Conservation (phyloP, 2,329 filamentous ascomycete species). For the Chaetomiaceae sp. region DNA sequence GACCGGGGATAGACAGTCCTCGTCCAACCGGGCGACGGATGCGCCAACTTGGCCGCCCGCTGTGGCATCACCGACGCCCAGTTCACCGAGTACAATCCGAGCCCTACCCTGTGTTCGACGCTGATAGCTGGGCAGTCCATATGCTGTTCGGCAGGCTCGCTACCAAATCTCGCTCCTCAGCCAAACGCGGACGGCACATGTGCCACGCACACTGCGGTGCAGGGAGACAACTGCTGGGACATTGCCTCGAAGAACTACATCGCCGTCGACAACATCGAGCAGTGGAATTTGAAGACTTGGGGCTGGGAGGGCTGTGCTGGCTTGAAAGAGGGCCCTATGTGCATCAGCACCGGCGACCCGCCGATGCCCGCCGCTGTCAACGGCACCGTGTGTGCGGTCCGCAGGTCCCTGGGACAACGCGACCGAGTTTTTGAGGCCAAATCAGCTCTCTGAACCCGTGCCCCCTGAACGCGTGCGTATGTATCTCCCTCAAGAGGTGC, state of each 20-base stretch:
- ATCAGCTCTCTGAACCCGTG: slow-evolving; percentile 43
- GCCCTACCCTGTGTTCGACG: slow-evolving; percentile 19
- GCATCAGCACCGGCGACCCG: slow-evolving; percentile 35
- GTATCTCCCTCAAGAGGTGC: not conserved
- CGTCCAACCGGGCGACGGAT: slow-evolving; percentile 17
- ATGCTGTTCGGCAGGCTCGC: slow-evolving; percentile 31
- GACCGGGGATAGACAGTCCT: too few relatives aligned
- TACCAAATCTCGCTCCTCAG: slow-evolving; percentile 32
- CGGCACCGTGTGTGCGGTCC: slow-evolving; percentile 37
- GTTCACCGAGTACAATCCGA: slow-evolving; percentile 22
- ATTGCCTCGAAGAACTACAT: slow-evolving; percentile 35
- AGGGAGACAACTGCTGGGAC: slow-evolving; percentile 32
- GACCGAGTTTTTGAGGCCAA: slow-evolving; percentile 12
- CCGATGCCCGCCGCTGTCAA: slow-evolving; percentile 35
- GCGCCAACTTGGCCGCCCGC: slow-evolving; percentile 9
- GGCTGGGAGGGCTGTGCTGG: slow-evolving; percentile 33
- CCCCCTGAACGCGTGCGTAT: slow-evolving; percentile 37
- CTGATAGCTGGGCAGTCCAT: slow-evolving; percentile 28
- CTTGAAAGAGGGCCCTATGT: slow-evolving; percentile 32
- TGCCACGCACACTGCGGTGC: slow-evolving; percentile 29
- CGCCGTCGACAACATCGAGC: slow-evolving; percentile 36
- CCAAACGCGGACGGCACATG: slow-evolving; percentile 35
- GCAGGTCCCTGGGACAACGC: slow-evolving; percentile 13
- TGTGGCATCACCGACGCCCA: slow-evolving; percentile 22
- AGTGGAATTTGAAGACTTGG: slow-evolving; percentile 38